Evolutionary conservation across 148 eudicot species (phyloP).

Genomic region (Dysphania ambrosioides): DNA sequence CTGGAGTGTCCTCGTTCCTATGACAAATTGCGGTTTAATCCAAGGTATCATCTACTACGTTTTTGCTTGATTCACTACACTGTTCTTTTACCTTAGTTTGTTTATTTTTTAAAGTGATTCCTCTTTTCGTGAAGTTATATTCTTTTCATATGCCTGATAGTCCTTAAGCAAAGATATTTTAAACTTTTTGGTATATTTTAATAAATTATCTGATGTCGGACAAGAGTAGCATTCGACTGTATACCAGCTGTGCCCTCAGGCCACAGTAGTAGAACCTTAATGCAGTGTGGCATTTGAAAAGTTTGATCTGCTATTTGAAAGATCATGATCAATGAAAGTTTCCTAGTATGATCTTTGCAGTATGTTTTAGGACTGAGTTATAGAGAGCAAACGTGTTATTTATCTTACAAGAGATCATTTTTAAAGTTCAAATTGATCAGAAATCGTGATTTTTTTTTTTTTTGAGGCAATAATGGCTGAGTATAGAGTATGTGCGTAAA

Average conservation of each 20-base stretch:
- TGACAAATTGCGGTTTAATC: slow-evolving; percentile 78
- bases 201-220: neutral
- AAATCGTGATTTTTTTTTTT: too few species aligned
- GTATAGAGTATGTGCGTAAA: neutral
- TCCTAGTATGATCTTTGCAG: neutral
- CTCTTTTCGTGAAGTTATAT: neutral
- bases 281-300: too few species aligned
- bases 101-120: neutral
- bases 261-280: neutral
- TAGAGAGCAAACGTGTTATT: too few species aligned
- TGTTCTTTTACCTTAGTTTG: neutral
- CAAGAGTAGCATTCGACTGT: neutral
- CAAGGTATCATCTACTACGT: slow-evolving; percentile 50
- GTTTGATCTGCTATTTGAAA: too few species aligned
- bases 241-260: neutral
- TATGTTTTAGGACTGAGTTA: neutral
- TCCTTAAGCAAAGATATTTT: neutral
- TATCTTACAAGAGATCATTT: too few species aligned
- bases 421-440: too few species aligned
- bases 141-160: neutral
- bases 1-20: slow-evolving; percentile 88
- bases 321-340: neutral
- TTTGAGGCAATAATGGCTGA: neutral
- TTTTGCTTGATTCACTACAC: neutral
- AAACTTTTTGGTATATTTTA: too few species aligned